Percentiles rank a stretch among this genome's conserved stretches.
phyloP scores from a whole-genome alignment of 2,329 filamentous ascomycete species.

The Pseudogymnoascus sp. region DNA sequence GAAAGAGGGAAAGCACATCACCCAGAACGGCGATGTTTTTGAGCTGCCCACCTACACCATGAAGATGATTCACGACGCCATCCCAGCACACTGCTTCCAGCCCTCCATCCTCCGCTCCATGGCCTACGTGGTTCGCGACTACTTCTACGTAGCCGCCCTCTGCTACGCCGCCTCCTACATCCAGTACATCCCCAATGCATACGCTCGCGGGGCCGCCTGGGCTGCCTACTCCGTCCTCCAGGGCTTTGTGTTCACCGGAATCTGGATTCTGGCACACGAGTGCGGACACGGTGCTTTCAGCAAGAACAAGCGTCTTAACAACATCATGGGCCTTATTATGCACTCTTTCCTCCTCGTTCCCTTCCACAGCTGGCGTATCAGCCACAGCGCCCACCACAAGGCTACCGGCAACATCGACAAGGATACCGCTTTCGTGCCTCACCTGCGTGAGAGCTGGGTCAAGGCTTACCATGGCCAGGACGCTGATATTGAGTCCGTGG shows the following conservation, averaged over 20 bases:
- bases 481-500: slow-evolving; percentile 12
- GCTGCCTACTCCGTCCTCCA: slow-evolving; percentile 54
- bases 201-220: slow-evolving; percentile 45
- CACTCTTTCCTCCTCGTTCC: slow-evolving; percentile 61
- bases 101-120: slow-evolving; percentile 45
- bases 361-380: slow-evolving; percentile 66
- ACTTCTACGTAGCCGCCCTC: slow-evolving; percentile 41
- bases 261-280: slow-evolving; percentile 67
- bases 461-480: slow-evolving; percentile 12
- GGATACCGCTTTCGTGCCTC: slow-evolving; percentile 58
- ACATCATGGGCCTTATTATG: slow-evolving; percentile 54
- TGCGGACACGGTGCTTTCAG: slow-evolving; percentile 65
- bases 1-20: slow-evolving; percentile 13
- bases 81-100: slow-evolving; percentile 56
- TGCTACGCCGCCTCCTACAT: slow-evolving; percentile 48
- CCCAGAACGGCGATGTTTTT: slow-evolving; percentile 18
- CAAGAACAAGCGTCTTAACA: slow-evolving; percentile 48
- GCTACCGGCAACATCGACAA: slow-evolving; percentile 60
- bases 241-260: slow-evolving; percentile 58
- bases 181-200: slow-evolving; percentile 39
- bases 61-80: slow-evolving; percentile 35
- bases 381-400: slow-evolving; percentile 61
- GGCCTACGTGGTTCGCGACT: slow-evolving; percentile 50
- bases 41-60: slow-evolving; percentile 26
- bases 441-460: slow-evolving; percentile 30